A percentile compares a stretch with the other conserved stretches of the same genome.
Evolutionary conservation across 352 stramenopile genomes (phyloP).

Genomic region (Saprolegnia diclina): DNA sequence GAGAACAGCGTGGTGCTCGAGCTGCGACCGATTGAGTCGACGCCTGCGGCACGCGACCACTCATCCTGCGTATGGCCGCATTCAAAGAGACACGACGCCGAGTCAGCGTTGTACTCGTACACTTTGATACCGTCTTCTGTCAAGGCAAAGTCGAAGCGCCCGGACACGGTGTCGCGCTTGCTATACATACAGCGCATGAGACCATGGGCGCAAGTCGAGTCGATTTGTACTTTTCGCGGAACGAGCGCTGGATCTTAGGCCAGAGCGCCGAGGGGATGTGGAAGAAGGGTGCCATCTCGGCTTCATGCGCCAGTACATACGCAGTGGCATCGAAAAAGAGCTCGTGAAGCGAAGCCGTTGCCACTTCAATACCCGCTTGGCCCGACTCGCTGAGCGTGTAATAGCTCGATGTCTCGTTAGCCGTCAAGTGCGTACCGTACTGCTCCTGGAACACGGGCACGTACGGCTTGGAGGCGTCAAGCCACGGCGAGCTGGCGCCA

Average conservation of each 20-base stretch:
- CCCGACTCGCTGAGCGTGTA: slow-evolving; percentile 24
- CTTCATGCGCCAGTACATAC: slow-evolving; percentile 15
- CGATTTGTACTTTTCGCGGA: neutral
- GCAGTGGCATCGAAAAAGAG: slow-evolving; percentile 23
- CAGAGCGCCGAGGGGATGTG: slow-evolving; percentile 21
- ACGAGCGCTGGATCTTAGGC: slow-evolving; percentile 20
- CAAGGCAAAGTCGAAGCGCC: slow-evolving; percentile 27
- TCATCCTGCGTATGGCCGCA: slow-evolving; percentile 24
- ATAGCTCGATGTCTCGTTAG: slow-evolving; percentile 7
- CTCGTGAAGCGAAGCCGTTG: slow-evolving; percentile 11
- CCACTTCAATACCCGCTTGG: slow-evolving; percentile 23
- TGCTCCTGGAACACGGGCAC: slow-evolving; percentile 22
- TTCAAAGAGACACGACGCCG: slow-evolving; percentile 25
- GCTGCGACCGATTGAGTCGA: slow-evolving; percentile 19
- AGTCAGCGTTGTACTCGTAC: slow-evolving; percentile 28
- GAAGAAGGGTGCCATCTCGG: slow-evolving; percentile 9
- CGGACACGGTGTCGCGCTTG: slow-evolving; percentile 25
- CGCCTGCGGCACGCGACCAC: slow-evolving; percentile 11
- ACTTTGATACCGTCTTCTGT: slow-evolving; percentile 24
- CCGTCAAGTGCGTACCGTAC: slow-evolving; percentile 16
- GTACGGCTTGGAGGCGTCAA: slow-evolving; percentile 19
- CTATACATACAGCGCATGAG: slow-evolving; percentile 4
- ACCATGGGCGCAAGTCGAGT: neutral
- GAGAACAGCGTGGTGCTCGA: slow-evolving; percentile 15
- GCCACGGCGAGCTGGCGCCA: neutral